Evolutionary conservation across 192 early-diverging fungal species (phyloP).

Genomic region (Lobulomyces angularis): DNA sequence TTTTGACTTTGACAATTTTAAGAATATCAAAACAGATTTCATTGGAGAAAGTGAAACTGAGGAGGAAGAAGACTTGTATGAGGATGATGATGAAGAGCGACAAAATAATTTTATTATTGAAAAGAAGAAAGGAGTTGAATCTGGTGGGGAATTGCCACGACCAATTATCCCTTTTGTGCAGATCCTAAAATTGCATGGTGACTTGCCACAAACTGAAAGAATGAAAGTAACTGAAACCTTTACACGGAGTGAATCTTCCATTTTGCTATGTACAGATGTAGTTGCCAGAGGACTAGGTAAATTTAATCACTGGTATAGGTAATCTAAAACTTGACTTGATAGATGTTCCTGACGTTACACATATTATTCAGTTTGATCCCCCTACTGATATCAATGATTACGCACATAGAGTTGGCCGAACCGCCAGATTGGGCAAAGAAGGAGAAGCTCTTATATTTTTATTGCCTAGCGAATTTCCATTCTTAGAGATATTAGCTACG

Average conservation of each 20-base stretch:
- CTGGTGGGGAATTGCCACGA: slow-evolving; percentile 14
- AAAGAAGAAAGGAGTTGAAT: slow-evolving; percentile 20
- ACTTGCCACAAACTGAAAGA: slow-evolving; percentile 67
- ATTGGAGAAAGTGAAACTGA: not conserved
- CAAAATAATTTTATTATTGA: slow-evolving; percentile 10
- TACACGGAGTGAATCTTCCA: slow-evolving; percentile 32
- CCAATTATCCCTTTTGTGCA: slow-evolving; percentile 54
- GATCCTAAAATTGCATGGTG: slow-evolving; percentile 81
- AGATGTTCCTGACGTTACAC: slow-evolving; percentile 84
- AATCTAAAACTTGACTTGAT: too few relatives aligned
- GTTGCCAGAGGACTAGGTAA: slow-evolving; percentile 95
- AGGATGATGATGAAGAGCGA: slow-evolving; percentile 15
- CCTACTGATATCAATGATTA: slow-evolving; percentile 90
- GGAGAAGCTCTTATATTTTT: slow-evolving; percentile 80
- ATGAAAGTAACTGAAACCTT: slow-evolving; percentile 51
- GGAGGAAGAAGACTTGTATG: slow-evolving; percentile 8
- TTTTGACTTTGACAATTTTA: slow-evolving; percentile 28
- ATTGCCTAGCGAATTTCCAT: slow-evolving; percentile 85
- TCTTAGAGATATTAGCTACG: too few relatives aligned
- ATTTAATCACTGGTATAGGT: too few relatives aligned
- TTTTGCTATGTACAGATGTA: slow-evolving; percentile 93
- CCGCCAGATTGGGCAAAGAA: slow-evolving; percentile 81
- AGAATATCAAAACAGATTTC: slow-evolving; percentile 32
- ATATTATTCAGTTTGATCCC: slow-evolving; percentile 92
- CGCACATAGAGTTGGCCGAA: slow-evolving; percentile 93